These are phyloP conservation scores for Rhazya stricta DNA, from an alignment of 257 asterid genomes.

Conservation along the genomic window DNA sequence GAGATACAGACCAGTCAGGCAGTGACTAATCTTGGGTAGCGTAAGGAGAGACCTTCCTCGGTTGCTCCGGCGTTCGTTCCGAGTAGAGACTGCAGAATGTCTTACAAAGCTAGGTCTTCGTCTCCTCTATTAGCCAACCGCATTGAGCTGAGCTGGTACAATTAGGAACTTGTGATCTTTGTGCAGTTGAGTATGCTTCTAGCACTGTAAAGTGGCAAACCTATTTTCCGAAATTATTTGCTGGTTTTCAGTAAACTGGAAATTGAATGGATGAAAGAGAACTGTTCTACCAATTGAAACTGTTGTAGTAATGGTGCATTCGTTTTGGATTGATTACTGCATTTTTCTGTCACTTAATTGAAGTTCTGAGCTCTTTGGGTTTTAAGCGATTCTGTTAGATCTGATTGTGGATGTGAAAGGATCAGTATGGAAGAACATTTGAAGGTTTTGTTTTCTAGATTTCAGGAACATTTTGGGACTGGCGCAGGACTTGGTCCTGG, in stretches of 20 bases:
- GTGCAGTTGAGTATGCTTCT: background rate
- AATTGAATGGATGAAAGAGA: background rate
- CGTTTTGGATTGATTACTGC: background rate
- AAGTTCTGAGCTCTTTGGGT: background rate
- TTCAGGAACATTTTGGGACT: slow-evolving; percentile 50
- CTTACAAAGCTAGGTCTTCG: background rate
- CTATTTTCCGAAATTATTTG: background rate
- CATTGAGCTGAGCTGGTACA: slow-evolving; percentile 1
- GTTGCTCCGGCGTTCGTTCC: background rate
- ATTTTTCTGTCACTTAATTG: background rate
- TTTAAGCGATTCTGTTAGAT: slow-evolving; percentile 10
- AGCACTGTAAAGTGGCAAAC: background rate
- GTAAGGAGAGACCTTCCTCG: background rate
- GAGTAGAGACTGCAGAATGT: background rate
- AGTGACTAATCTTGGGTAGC: background rate
- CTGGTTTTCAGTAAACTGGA: background rate
- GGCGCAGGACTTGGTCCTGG: slow-evolving; percentile 62
- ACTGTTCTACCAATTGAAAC: background rate
- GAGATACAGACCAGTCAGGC: background rate
- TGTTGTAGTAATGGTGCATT: background rate
- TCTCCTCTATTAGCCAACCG: background rate
- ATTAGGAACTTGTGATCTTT: background rate
- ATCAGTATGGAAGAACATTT: slow-evolving; percentile 43
- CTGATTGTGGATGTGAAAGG: slow-evolving; percentile 11
- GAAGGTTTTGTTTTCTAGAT: slow-evolving; percentile 40